Conservation (phyloP, 2,329 filamentous ascomycete genomes). For the Fusarium nematophilum region DNA sequence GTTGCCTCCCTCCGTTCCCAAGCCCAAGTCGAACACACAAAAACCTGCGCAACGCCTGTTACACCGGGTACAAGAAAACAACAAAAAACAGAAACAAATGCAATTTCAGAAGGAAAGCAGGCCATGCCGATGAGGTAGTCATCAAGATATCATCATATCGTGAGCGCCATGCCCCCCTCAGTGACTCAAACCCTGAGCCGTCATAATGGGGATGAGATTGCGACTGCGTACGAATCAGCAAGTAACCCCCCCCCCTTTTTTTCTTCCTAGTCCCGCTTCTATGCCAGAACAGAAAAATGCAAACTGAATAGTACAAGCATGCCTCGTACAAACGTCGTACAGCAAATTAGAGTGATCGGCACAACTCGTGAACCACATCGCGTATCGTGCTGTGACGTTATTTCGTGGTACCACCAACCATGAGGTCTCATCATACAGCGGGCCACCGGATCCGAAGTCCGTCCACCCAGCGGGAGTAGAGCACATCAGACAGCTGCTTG, state of each 20-base stretch:
- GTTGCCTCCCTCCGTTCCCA: conserved; percentile 24
- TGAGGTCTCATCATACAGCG: conserved; percentile 44
- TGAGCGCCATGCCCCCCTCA: conserved; percentile 23
- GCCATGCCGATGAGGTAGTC: conserved; percentile 20
- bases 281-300: conserved; percentile 14
- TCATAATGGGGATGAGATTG: conserved; percentile 21
- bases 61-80: conserved; percentile 22
- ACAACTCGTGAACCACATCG: background rate
- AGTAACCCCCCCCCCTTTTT: too few species aligned
- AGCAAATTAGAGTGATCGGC: conserved; percentile 5
- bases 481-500: conserved; percentile 86
- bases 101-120: conserved; percentile 9
- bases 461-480: conserved; percentile 91
- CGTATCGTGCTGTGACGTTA: background rate
- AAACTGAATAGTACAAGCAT: conserved; percentile 23
- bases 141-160: conserved; percentile 37
- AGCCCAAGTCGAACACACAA: conserved; percentile 22
- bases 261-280: conserved; percentile 1
- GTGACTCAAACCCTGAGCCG: background rate
- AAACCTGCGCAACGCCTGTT: conserved; percentile 24
- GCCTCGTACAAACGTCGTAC: conserved; percentile 16
- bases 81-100: conserved; percentile 21
- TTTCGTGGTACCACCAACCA: background rate
- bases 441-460: conserved; percentile 80
- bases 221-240: conserved; percentile 6